phyloP scores from a whole-genome alignment of 2,329 filamentous ascomycete species.

The Paradendryphiella salina region DNA sequence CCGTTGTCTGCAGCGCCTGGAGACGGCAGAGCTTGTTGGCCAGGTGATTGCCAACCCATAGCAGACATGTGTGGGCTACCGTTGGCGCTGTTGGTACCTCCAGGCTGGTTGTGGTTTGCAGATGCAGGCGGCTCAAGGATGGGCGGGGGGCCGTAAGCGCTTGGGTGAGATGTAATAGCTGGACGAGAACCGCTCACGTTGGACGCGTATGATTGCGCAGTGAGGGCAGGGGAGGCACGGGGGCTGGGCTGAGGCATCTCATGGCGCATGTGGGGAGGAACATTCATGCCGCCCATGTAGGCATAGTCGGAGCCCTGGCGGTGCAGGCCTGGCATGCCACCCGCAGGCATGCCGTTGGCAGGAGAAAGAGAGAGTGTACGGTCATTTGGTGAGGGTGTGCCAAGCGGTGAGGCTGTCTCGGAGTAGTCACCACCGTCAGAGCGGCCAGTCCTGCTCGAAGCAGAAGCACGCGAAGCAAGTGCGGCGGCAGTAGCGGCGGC shows the following conservation, averaged over 20 bases:
- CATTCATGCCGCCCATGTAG: constrained; percentile 76
- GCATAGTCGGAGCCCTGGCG: constrained; percentile 70
- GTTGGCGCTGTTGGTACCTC: constrained; percentile 62
- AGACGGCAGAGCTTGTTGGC: constrained; percentile 71
- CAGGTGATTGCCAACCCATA: constrained; percentile 84
- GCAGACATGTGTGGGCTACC: constrained; percentile 84
- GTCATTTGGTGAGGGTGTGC: constrained; percentile 82
- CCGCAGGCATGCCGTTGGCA: constrained; percentile 68
- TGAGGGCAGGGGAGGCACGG: constrained; percentile 63
- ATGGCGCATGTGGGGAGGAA: constrained; percentile 79
- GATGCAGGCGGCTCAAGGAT: constrained; percentile 80
- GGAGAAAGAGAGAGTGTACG: constrained; percentile 80
- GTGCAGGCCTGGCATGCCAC: constrained; percentile 67
- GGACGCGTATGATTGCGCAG: constrained; percentile 67
- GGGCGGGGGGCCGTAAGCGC: constrained; percentile 76
- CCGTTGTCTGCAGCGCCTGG: constrained; percentile 69
- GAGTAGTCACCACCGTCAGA: constrained; percentile 74
- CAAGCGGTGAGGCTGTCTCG: constrained; percentile 71
- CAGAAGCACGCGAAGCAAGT: constrained; percentile 62
- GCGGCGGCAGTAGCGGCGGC: constrained; percentile 86
- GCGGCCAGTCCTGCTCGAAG: constrained; percentile 56
- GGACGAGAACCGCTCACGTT: constrained; percentile 55
- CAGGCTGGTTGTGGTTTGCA: constrained; percentile 73
- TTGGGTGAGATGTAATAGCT: constrained; percentile 81
- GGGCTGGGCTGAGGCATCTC: constrained; percentile 74